Evolutionary conservation across 371 early-diverging fungal species (phyloP), one percentile per base, ranked within the genome.

Genomic region (Rhizopus sp.): DNA sequence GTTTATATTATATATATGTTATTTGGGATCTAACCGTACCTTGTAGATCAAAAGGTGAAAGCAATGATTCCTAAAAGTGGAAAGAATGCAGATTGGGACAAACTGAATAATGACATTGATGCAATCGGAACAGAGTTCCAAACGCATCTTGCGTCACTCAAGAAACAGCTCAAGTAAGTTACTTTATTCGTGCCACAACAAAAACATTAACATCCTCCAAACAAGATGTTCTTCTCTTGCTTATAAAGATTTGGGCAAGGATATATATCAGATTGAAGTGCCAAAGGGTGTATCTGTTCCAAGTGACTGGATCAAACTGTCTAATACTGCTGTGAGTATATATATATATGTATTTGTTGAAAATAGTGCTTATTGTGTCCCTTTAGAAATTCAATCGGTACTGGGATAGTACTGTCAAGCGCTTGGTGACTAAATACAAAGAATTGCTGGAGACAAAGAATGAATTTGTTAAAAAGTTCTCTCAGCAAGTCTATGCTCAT

Each of bases 161-260:
- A 88, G 57, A 74, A 70, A 49, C 66, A 78, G 42, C 66, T 94
- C 46, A 82, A 80, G 78, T 90, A 80, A 67, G 40, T n/a, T 29
- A 9, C 7, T 10, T 31, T 34, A 31, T 54, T 8, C 1, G 16
- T 1, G 5, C 42, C n/a, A 5, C 5, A 15, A n/a, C 5, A 7
- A 42, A 10, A 0, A 42, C 4, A 42, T 42, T 23, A 23, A 23
- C 23, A 23, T 23, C 23, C 23, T 23, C 23, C 23, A 23, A 29
- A 40, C 7, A 59, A 83, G 83, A 41, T 75, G 73, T 4, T 59
- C 75, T 31, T 74, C 80, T 37, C 53, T 90, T n/a, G 61, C 53
- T 3, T 99, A 91, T 79, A 91, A 88, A 63, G 88, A 96, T 76
- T 68, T 97, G 49, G 96, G 96, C 29, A 99, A 99, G 69, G 99